Conservation (phyloP, 352 stramenopile genomes). For the Globisporangium rhizosaccharum region DNA sequence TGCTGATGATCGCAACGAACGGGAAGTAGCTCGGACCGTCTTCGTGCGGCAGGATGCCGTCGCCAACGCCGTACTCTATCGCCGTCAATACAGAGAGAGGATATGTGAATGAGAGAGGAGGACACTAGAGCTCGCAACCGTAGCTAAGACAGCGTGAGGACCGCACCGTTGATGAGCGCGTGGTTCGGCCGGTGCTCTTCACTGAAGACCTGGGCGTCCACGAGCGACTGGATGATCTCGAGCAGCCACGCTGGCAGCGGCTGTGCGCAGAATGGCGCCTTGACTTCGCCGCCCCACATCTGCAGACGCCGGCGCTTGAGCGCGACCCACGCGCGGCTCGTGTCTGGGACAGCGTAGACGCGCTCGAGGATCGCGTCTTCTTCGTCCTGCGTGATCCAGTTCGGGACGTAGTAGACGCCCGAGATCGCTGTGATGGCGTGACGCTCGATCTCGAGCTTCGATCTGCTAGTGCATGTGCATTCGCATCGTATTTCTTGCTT, state of each 20-base stretch:
- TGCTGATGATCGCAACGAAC: conserved; percentile 64
- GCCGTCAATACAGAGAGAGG: background rate
- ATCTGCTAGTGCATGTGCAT: conserved; percentile 8
- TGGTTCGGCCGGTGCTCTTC: conserved; percentile 52
- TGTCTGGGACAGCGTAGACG: conserved; percentile 40
- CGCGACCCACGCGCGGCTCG: conserved; percentile 39
- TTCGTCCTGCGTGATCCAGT: conserved; percentile 57
- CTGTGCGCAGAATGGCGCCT: conserved; percentile 33
- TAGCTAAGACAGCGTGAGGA: background rate
- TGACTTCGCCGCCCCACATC: conserved; percentile 67
- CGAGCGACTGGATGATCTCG: conserved; percentile 43
- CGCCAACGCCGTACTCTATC: conserved; percentile 55
- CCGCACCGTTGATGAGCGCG: conserved; percentile 60
- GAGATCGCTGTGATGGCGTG: conserved; percentile 33
- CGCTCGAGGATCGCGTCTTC: conserved; percentile 49
- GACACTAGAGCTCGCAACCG: background rate
- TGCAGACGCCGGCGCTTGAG: conserved; percentile 63
- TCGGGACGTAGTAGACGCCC: conserved; percentile 50
- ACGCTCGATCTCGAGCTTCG: conserved; percentile 23
- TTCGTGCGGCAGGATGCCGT: conserved; percentile 66
- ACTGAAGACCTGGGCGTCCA: conserved; percentile 47
- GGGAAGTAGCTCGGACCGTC: conserved; percentile 67
- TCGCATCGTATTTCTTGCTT: background rate
- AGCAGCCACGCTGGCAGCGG: conserved; percentile 46
- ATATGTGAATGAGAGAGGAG: background rate